phyloP scores from a whole-genome alignment of 257 asterid species.

The Oldenlandia corymbosa region DNA sequence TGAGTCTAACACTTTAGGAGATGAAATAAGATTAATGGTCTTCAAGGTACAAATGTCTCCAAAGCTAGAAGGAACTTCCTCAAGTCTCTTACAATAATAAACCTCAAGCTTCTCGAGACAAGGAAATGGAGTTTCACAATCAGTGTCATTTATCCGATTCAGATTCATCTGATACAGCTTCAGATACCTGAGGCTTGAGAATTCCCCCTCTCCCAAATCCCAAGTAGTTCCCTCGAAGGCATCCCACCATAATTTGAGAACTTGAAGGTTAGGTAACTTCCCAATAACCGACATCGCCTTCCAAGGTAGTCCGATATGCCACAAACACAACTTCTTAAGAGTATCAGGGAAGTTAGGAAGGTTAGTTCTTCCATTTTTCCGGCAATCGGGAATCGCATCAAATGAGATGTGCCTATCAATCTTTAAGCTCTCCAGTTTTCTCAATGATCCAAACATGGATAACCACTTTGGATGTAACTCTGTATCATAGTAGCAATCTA shows the following conservation, averaged over 20 bases:
- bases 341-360: not conserved
- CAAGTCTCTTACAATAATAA: no score
- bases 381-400: not conserved
- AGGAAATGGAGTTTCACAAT: not conserved
- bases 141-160: not conserved
- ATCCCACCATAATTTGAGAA: not conserved
- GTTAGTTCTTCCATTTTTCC: not conserved
- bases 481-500: not conserved
- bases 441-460: not conserved
- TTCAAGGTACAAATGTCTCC: not conserved
- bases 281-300: not conserved
- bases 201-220: not conserved
- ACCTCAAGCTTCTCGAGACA: not conserved
- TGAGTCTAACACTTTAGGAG: no score
- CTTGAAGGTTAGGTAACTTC: not conserved
- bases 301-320: not conserved
- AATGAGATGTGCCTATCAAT: no score
- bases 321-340: not conserved
- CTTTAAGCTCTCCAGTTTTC: no score
- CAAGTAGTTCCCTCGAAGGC: not conserved
- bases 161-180: not conserved
- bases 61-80: not conserved
- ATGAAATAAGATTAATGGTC: no score
- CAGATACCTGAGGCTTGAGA: not conserved
- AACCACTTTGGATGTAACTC: not conserved